Evolutionary conservation across 352 stramenopile species (phyloP), one percentile per base, ranked within the genome.

Genomic region (Pythium rishiriense): DNA sequence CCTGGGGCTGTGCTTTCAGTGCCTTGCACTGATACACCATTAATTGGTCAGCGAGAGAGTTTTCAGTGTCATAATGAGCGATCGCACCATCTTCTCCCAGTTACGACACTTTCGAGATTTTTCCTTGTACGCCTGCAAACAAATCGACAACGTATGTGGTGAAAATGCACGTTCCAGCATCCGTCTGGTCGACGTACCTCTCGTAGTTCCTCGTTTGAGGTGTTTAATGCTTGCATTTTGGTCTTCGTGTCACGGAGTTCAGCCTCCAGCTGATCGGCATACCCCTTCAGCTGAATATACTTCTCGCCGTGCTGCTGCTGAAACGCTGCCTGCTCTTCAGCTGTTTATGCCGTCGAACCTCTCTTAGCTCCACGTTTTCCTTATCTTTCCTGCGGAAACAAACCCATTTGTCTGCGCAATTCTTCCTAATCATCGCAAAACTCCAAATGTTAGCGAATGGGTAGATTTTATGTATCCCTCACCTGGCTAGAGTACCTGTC

Each of bases 251-350:
- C 84, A 9, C 78, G 76, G 19, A 95, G 57, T 41, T 95, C 86
- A 28, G 79, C 84, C 73, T 95, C 86, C 14, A 95, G 73, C 54
- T 93, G 82, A 52, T 95, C 84, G 3, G 86, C 88, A 69, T 95
- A 93, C 22, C 71, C 81, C 60, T 95, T 95, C n/a, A 95, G 59
- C 47, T 95, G 86, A 48, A 95, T 90, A 37, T 95, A 93, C 55
- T 91, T 90, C 55, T 95, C 83, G 19, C 86, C 86, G 57, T 93
- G 84, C 33, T 95, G 86, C 43, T 75, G 66, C 63, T 95, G 81
- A 61, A 88, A 95, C 1, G 71, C 55, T 49, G 92, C 93, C 46
- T 95, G 84, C 51, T 95, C 86, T 41, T 95, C 84, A 17, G 74
- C 86, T 95, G 53, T 25, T 12, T 29, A 22, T 26, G 43, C 17